Base-by-base conservation (phyloP, 73 alveolate genomes). In the Stentor roeselii region DNA sequence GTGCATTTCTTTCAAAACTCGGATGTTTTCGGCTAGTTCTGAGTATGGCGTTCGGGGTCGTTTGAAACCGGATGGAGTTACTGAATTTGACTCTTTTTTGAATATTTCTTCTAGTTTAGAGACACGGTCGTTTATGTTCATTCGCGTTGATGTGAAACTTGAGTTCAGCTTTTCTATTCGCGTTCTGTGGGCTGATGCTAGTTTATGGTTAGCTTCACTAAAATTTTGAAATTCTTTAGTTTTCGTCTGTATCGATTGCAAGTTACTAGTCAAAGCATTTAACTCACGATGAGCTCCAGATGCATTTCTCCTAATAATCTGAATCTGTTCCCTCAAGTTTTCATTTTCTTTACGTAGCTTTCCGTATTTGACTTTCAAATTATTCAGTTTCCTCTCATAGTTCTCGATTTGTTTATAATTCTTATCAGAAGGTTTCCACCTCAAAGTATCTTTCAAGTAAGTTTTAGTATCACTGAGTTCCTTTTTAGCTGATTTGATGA, bases 361-460 rank as follows among this genome's bases (percentile, higher is more conserved):
- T 11, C 80, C 37, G 41, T 11, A 32, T 67, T 32, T 67, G 21
- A 67, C 37, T 67, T 67, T 67, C 21, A 32, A 27, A 67, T 34
- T 21, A n/a, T 67, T 32, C 21, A 67, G 80, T 2, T 67, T 21
- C 37, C 41, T n/a, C 34, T 67, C 80, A 21, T 27, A 67, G 0
- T 21, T 21, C n/a, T 67, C 37, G 80, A 67, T 32, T 67, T 67
- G n/a, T 21, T 67, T n/a, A n/a, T 21, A 0, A 21, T 67, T 67
- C 41, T 67, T 21, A 21, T 34, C 80, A 27, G n/a, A 21, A 15
- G n/a, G n/a, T 40, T 67, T 67, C 80, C 80, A 67, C 50, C 80
- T 27, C 34, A 67, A 11, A 11, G 80, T 67, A 2, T 67, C 37
- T 67, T 67, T 67, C 50, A 67, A 0, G n/a, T 30, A 21, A 21